Conservation (phyloP, 805 yeast species). For the Groenewaldozyma salmanticensis region DNA sequence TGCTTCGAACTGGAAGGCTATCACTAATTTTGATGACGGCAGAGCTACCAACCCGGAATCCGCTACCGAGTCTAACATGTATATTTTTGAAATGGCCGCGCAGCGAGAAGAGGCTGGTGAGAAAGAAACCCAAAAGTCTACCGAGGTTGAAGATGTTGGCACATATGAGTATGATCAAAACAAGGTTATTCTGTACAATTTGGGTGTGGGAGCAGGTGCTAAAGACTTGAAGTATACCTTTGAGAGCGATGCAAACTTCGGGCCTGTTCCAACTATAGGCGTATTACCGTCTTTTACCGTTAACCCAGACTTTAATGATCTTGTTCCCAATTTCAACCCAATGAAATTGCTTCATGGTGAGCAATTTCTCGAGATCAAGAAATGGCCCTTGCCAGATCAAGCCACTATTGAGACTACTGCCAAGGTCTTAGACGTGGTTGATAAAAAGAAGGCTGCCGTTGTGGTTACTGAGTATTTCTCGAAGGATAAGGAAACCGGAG, state of each 20-base stretch:
- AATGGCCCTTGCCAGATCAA: constrained; percentile 69
- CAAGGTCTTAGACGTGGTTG: constrained; percentile 62
- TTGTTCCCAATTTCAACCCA: constrained; percentile 78
- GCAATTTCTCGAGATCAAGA: constrained; percentile 70
- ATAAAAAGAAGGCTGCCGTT: constrained; percentile 79
- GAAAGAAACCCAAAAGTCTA: constrained; percentile 34
- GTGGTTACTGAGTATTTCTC: constrained; percentile 64
- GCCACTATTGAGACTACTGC: constrained; percentile 54
- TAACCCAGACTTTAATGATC: constrained; percentile 33
- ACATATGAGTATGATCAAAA: constrained; percentile 52
- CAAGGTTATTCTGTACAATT: constrained; percentile 73
- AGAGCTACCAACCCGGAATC: constrained; percentile 47
- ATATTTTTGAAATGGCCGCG: constrained; percentile 45
- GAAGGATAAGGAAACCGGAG: constrained; percentile 57
- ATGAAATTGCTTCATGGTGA: constrained; percentile 90
- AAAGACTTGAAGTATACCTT: constrained; percentile 68
- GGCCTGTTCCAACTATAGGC: constrained; percentile 82
- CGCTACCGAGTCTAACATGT: constrained; percentile 71
- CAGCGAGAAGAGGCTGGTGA: constrained; percentile 38
- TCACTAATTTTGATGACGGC: constrained; percentile 53
- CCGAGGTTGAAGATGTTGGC: constrained; percentile 37
- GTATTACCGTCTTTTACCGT: constrained; percentile 74
- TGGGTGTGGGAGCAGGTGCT: constrained; percentile 80
- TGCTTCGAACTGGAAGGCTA: constrained; percentile 53
- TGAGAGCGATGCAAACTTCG: constrained; percentile 69